Evolutionary conservation across 2,329 filamentous ascomycete species (phyloP), one percentile per base, ranked within the genome.

Genomic region (Chrysosporium keratinophilum): DNA sequence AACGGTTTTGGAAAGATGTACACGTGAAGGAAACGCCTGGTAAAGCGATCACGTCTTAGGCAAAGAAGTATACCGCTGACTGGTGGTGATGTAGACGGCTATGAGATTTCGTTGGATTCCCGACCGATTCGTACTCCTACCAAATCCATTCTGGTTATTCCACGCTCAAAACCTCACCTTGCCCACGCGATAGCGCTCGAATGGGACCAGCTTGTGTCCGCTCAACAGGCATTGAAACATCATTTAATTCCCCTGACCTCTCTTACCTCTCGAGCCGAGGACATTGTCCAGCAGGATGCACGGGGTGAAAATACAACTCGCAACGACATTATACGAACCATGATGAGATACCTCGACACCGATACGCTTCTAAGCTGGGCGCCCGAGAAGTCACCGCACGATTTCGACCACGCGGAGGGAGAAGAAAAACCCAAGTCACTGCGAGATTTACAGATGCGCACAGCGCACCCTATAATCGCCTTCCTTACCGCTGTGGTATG

Each of bases 291-390:
- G 17, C 84, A 88, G 60, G 87, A 95, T 60, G 67, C 66, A 0
- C 59, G 69, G 9, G 76, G 74, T 2, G 68, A 74, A 39, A 66
- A 63, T 14, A 73, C 75, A 20, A 76, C 85, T 37, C 78, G 90
- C 35, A 67, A 78, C 0, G 74, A 78, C 40, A 82, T 96, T 45
- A 73, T 85, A 14, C 75, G 74, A 15, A 83, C 81, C 58, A 72
- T 93, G 50, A 79, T 97, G 77, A 80, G 85, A 45, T 97, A 97
- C 69, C 78, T 98, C 23, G 83, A 89, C 62, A 97, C 93, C 0
- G 93, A 98, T 71, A 90, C 88, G 0, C 73, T 97, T 35, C 80
- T 98, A 1, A 97, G 91, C 78, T 95, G 89, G 87, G 88, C 81
- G 15, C 83, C 83, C 0, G 76, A 76, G 63, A 71, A 72, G 54